phyloP scores from a whole-genome alignment of 2,329 filamentous ascomycete species.

The Cryphonectria radicalis region DNA sequence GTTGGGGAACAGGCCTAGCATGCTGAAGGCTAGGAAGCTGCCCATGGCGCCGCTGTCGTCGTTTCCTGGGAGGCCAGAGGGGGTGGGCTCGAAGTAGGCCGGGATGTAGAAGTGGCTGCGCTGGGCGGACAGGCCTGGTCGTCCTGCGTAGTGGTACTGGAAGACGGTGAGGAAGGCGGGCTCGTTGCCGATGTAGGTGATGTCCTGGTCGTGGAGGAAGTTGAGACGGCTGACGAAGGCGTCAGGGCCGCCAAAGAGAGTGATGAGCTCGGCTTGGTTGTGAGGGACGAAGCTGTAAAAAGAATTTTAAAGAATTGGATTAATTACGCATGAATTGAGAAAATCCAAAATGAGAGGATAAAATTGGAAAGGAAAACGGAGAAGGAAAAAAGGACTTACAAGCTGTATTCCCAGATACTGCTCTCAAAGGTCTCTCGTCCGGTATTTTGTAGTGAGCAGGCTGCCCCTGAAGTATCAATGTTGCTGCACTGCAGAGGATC shows the following conservation, averaged over 20 bases:
- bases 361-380: background rate
- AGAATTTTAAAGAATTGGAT: background rate
- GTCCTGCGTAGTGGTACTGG: slow-evolving; percentile 71
- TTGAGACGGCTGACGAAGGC: slow-evolving; percentile 63
- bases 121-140: slow-evolving; percentile 58
- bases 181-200: slow-evolving; percentile 65
- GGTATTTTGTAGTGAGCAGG: slow-evolving; percentile 62
- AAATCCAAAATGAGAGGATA: background rate
- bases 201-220: slow-evolving; percentile 66
- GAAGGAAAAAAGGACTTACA: slow-evolving; percentile 46
- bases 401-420: slow-evolving; percentile 74
- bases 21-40: slow-evolving; percentile 65
- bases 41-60: slow-evolving; percentile 75
- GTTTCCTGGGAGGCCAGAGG: slow-evolving; percentile 68
- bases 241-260: slow-evolving; percentile 62
- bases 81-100: slow-evolving; percentile 61
- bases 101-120: slow-evolving; percentile 70
- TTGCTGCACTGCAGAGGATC: slow-evolving; percentile 68
- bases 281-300: slow-evolving; percentile 54
- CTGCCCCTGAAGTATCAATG: slow-evolving; percentile 54
- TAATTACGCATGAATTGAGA: background rate
- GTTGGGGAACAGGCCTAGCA: slow-evolving; percentile 74
- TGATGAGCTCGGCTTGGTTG: slow-evolving; percentile 57
- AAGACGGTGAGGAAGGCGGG: slow-evolving; percentile 66
- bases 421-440: slow-evolving; percentile 74